A percentile compares a stretch with the other conserved stretches of the same genome.
These are phyloP conservation scores for Fraxinus paxiana DNA, from an alignment of 305 asterid species.

Conservation along the genomic window DNA sequence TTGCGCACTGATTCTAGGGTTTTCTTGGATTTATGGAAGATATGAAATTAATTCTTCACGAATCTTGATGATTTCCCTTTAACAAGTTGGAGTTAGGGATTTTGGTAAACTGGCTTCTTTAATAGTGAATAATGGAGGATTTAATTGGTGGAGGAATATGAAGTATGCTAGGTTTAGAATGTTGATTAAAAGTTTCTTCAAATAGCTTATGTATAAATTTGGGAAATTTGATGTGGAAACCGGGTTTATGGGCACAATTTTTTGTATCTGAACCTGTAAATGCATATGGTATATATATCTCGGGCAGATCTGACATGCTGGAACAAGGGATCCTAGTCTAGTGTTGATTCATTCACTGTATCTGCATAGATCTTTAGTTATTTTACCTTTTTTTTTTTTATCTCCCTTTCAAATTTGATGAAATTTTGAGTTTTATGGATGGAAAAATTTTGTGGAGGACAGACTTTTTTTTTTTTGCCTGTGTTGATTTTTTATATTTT, in stretches of 20 bases:
- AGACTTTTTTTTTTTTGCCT: background rate
- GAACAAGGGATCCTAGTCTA: background rate
- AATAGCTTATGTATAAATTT: conserved; percentile 11
- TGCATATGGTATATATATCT: conserved; percentile 19
- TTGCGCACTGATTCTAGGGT: background rate
- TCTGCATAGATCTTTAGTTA: conserved; percentile 25
- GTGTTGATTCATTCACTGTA: conserved; percentile 17
- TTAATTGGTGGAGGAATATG: background rate
- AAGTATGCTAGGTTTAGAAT: background rate
- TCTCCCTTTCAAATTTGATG: background rate
- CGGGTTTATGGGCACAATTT: conserved; percentile 17
- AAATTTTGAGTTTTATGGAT: background rate
- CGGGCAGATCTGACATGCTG: conserved; percentile 53
- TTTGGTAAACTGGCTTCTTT: background rate
- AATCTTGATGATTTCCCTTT: conserved; percentile 15
- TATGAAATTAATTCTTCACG: background rate
- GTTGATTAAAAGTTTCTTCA: background rate
- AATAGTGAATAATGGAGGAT: background rate
- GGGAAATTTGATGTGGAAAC: conserved; percentile 4
- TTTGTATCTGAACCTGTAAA: background rate
- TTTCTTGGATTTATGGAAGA: conserved; percentile 1
- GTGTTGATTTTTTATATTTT: conserved; percentile 22
- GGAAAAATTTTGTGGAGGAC: background rate
- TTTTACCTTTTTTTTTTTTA: background rate
- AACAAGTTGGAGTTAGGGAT: background rate